Evolutionary conservation across 1,284 basidiomycete genomes (phyloP).

Genomic region (Trichosporon coremiiforme): DNA sequence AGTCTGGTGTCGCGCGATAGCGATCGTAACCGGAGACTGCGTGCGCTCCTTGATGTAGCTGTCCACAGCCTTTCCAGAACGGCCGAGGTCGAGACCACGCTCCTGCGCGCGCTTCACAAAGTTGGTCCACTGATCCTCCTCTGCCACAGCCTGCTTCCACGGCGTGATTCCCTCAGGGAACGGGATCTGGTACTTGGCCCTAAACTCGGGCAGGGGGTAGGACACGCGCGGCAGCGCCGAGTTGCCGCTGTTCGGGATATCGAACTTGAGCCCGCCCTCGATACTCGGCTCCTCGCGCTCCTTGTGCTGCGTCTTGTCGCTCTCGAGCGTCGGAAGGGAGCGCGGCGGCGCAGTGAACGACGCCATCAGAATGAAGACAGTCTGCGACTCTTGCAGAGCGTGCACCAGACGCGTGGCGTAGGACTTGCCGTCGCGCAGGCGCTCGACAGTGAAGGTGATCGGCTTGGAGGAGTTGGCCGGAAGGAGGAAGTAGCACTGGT

Average conservation of each 20-base stretch:
- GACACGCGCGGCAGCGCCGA: conserved; percentile 16
- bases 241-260: conserved; percentile 16
- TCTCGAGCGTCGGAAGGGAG: conserved; percentile 15
- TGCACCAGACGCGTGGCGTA: conserved; percentile 64
- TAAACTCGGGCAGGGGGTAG: conserved; percentile 27
- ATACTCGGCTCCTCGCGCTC: conserved; percentile 27
- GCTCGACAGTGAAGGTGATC: conserved; percentile 81
- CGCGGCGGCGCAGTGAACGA: conserved; percentile 74
- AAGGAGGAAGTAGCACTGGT: conserved; percentile 53
- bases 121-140: conserved; percentile 61
- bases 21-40: conserved; percentile 71
- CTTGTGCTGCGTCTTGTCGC: conserved; percentile 13
- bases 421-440: conserved; percentile 66
- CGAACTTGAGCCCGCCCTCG: conserved; percentile 30
- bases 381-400: conserved; percentile 71
- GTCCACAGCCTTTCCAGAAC: conserved; percentile 37
- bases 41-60: conserved; percentile 63
- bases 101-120: conserved; percentile 38
- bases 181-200: conserved; percentile 40
- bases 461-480: conserved; percentile 71
- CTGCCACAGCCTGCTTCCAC: conserved; percentile 66
- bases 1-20: conserved; percentile 35
- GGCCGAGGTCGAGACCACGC: conserved; percentile 32
- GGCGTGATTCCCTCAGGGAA: conserved; percentile 58
- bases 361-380: conserved; percentile 79